phyloP scores from a whole-genome alignment of 1,284 basidiomycete species.

The Ustilago curta region DNA sequence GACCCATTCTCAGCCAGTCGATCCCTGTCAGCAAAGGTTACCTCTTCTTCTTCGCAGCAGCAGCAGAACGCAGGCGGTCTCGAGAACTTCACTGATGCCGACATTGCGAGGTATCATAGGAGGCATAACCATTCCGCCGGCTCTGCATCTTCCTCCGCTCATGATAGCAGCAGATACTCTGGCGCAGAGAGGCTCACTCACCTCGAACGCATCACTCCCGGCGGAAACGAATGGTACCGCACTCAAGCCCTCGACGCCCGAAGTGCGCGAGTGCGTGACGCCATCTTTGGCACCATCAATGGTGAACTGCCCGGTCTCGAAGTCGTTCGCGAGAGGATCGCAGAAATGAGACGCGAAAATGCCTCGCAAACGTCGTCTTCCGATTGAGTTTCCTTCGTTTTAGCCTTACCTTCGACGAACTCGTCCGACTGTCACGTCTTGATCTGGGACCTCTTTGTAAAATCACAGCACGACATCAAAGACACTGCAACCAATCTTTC shows the following conservation, averaged over 20 bases:
- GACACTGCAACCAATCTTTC: neutral
- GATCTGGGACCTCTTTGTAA: neutral
- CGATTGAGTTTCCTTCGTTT: conserved; percentile 7
- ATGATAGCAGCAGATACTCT: conserved; percentile 47
- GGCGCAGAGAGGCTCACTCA: conserved; percentile 44
- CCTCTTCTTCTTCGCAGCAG: conserved; percentile 5
- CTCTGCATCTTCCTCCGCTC: conserved; percentile 23
- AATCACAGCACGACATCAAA: neutral
- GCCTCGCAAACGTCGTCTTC: conserved; percentile 5
- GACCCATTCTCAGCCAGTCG: conserved; percentile 5
- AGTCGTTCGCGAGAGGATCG: conserved; percentile 61
- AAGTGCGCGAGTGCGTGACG: conserved; percentile 64
- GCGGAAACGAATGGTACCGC: conserved; percentile 51
- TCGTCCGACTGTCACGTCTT: neutral
- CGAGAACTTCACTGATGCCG: conserved; percentile 42
- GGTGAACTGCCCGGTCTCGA: conserved; percentile 66
- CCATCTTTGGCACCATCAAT: conserved; percentile 67
- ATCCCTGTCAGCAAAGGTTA: neutral
- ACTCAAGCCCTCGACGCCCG: conserved; percentile 48
- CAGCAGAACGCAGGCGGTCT: conserved; percentile 25
- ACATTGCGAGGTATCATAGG: conserved; percentile 49
- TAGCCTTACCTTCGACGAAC: neutral
- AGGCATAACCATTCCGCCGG: conserved; percentile 41
- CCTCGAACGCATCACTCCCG: conserved; percentile 44
- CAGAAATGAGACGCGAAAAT: conserved; percentile 36